Base-by-base conservation (phyloP, 352 stramenopile genomes). In the Globisporangium emineosum region DNA sequence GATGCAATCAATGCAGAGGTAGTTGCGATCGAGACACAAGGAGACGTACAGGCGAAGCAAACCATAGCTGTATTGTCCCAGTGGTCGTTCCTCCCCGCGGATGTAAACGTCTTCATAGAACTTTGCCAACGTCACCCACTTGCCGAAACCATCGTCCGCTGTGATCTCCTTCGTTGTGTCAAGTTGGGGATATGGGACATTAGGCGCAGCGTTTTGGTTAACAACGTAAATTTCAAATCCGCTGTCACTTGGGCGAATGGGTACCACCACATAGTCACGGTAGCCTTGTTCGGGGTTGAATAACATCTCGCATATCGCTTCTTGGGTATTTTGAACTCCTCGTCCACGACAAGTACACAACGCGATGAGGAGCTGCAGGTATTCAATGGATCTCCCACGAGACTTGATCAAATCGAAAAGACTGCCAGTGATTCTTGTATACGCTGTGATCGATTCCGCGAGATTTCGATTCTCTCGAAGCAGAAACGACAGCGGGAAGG, bases 381-480 rank as follows among this genome's bases (percentile, higher is more conserved):
- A 91, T 12, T 80, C 75, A 32, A 90, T 88, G 0, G 80, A 90
- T 49, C 82, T 85, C 10, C 83, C 80, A 45, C 79, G 68, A 10
- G 77, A 77, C 53, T 79, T 82, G 66, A 91, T 91, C n/a, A 91
- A 45, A 30, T 89, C 77, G 51, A 91, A 87, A 62, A 90, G 90
- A 37, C 76, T 88, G 6, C 78, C 68, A 17, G 88, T 81, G 30
- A 89, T 88, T 13, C 71, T 72, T 1, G 71, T 65, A 47, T 85
- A 91, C 12, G 71, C 79, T 12, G 77, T 85, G 37, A 89, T 90
- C 37, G 79, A 91, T 57, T 91, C 83, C 40, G 88, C 81, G 21
- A 90, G 63, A 64, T 91, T 88, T 2, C 79, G 75, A 40, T 87
- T 90, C 59, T 89, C 83, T 40, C 78, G 80, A 30, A 91, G 74